These are phyloP conservation scores for Eutrema salsugineum DNA, from an alignment of 441 rosid genomes.

Conservation along the genomic window DNA sequence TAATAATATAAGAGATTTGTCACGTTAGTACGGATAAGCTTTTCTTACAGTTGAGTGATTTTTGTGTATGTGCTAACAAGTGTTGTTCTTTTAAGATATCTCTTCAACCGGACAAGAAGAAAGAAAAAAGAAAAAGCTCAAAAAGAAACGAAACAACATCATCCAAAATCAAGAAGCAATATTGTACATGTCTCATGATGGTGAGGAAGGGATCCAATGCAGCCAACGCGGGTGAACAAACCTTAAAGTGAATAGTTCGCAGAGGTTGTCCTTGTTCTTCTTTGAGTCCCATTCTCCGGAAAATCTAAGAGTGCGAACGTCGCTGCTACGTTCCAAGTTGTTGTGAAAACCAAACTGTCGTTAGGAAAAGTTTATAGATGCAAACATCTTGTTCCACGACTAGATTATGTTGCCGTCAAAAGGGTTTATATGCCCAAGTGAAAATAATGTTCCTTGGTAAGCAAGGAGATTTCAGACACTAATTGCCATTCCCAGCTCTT, in stretches of 20 bases:
- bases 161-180: too few species aligned
- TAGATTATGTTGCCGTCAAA: neutral
- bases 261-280: too few species aligned
- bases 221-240: neutral
- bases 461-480: neutral
- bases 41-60: too few species aligned
- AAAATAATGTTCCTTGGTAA: neutral
- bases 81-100: too few species aligned
- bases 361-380: neutral
- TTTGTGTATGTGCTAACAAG: too few species aligned
- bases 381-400: neutral
- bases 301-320: neutral
- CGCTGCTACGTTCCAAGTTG: neutral
- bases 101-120: too few species aligned
- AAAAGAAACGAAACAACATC: too few species aligned
- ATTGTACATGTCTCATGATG: too few species aligned
- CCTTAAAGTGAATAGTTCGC: neutral
- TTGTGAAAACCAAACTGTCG: neutral
- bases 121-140: too few species aligned
- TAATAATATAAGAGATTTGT: too few species aligned
- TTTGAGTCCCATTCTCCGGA: neutral
- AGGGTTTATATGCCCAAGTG: neutral
- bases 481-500: neutral
- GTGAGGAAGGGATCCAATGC: neutral
- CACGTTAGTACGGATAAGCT: too few species aligned